Evolutionary conservation across 805 yeast genomes (phyloP).

Genomic region (Candida quercuum): DNA sequence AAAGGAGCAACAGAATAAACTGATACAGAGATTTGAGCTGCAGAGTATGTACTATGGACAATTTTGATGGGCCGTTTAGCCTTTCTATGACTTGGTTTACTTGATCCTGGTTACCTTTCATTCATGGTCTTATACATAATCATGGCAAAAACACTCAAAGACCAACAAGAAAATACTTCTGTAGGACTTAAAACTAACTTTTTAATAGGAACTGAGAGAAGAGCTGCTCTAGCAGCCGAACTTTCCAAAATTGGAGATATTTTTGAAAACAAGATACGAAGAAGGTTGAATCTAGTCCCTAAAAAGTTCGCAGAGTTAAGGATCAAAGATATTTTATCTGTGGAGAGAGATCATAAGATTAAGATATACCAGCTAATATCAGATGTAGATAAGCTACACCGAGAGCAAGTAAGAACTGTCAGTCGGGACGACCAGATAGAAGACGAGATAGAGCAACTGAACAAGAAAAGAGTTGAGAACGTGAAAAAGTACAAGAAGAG

Average conservation of each 20-base stretch:
- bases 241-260: slow-evolving; percentile 10
- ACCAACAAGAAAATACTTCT: no score
- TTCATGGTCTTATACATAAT: no score
- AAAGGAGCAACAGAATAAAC: slow-evolving; percentile 8
- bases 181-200: slow-evolving; percentile 3
- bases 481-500: slow-evolving; percentile 11
- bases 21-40: slow-evolving; percentile 17
- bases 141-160: no score
- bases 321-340: slow-evolving; percentile 19
- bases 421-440: slow-evolving; percentile 7
- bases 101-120: no score
- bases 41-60: slow-evolving; percentile 20
- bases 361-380: slow-evolving; percentile 19
- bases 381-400: slow-evolving; percentile 13
- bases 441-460: slow-evolving; percentile 8
- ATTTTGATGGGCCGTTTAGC: no score
- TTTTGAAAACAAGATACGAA: slow-evolving; percentile 18
- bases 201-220: slow-evolving; percentile 15
- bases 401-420: neutral
- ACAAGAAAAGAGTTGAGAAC: slow-evolving; percentile 11
- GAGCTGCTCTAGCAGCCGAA: slow-evolving; percentile 11
- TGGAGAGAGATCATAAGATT: slow-evolving; percentile 24
- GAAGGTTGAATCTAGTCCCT: slow-evolving; percentile 19
- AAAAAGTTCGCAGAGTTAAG: slow-evolving; percentile 18
- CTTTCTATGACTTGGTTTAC: neutral